phyloP scores from a whole-genome alignment of 495 filamentous ascomycete species.

The Parmelia sp. region DNA sequence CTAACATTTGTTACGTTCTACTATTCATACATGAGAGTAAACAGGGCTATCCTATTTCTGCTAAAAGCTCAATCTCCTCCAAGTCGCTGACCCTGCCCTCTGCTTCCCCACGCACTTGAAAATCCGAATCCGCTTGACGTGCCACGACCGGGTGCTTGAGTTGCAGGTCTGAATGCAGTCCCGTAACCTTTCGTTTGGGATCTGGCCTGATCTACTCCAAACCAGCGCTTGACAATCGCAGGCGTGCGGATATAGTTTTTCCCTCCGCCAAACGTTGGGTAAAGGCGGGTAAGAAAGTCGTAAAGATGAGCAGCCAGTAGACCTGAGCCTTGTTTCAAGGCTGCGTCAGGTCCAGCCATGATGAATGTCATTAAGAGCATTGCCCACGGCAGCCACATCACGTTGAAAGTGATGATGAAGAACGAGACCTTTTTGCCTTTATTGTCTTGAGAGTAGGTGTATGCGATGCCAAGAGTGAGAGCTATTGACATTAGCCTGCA shows the following conservation, averaged over 20 bases:
- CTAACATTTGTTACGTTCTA: background rate
- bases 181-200: conserved; percentile 50
- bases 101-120: conserved; percentile 52
- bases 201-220: conserved; percentile 40
- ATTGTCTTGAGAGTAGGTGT: conserved; percentile 78
- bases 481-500: conserved; percentile 43
- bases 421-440: conserved; percentile 62
- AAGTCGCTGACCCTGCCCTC: conserved; percentile 63
- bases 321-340: conserved; percentile 56
- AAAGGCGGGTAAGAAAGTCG: conserved; percentile 77
- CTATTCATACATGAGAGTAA: background rate
- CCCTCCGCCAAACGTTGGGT: conserved; percentile 76
- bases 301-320: conserved; percentile 77
- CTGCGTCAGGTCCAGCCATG: conserved; percentile 39
- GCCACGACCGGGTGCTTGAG: conserved; percentile 27
- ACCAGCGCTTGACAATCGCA: conserved; percentile 54
- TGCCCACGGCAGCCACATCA: conserved; percentile 67
- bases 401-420: conserved; percentile 70
- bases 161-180: conserved; percentile 41
- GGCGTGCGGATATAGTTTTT: conserved; percentile 66
- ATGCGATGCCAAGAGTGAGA: conserved; percentile 69
- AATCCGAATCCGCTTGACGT: conserved; percentile 35
- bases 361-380: conserved; percentile 67
- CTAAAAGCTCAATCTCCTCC: conserved; percentile 41
- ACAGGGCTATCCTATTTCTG: background rate